A percentile compares a stretch with the other conserved stretches of the same genome.
Conservation (phyloP, 2,329 filamentous ascomycete species). For the Claviceps sp. region DNA sequence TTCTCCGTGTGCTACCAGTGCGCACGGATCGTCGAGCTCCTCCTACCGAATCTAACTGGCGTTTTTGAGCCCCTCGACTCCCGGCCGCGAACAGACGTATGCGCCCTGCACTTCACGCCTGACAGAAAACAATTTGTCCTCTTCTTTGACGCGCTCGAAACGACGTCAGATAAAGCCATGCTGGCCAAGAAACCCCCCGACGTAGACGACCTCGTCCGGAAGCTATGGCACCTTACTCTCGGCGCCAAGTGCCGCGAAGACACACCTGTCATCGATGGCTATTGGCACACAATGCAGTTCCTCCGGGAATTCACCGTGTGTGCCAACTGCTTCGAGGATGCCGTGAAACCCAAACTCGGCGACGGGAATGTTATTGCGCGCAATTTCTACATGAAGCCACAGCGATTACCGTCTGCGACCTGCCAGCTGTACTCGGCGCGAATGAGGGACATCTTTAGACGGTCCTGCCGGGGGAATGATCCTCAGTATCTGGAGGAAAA, state of each 20-base stretch:
- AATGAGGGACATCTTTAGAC: constrained; percentile 62
- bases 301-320: constrained; percentile 74
- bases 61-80: constrained; percentile 45
- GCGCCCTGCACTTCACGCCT: constrained; percentile 51
- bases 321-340: constrained; percentile 71
- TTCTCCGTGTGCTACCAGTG: constrained; percentile 70
- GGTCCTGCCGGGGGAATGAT: constrained; percentile 54
- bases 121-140: constrained; percentile 40
- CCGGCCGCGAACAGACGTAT: constrained; percentile 40
- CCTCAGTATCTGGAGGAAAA: constrained; percentile 46
- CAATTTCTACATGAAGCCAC: constrained; percentile 50
- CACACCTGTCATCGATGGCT: constrained; percentile 43
- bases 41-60: constrained; percentile 60
- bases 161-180: constrained; percentile 37
- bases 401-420: constrained; percentile 38
- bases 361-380: constrained; percentile 42
- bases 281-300: constrained; percentile 67
- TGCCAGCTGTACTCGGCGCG: constrained; percentile 73
- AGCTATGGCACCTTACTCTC: constrained; percentile 44
- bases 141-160: constrained; percentile 50
- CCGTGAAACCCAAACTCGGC: constrained; percentile 56
- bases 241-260: constrained; percentile 53
- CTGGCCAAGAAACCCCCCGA: constrained; percentile 35
- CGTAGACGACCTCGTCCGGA: constrained; percentile 47
- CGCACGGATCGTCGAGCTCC: constrained; percentile 53